Percentiles rank a stretch among this genome's conserved stretches.
Conservation (phyloP, 1,284 basidiomycete genomes). For the Leccinum laetum region DNA sequence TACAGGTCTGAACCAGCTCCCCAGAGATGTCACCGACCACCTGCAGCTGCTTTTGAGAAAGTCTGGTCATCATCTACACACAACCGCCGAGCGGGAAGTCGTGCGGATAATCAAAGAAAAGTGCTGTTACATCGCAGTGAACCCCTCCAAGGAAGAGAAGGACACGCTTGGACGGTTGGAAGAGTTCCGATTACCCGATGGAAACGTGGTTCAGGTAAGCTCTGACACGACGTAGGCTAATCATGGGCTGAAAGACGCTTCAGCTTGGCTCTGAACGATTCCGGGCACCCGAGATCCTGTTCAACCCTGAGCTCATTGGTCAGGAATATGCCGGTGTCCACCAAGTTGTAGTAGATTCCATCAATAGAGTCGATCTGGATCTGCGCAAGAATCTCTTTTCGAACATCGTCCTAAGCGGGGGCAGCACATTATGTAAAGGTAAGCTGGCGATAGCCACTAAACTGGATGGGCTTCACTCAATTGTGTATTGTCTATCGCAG, state of each 20-base stretch:
- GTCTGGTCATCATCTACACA: conserved; percentile 93
- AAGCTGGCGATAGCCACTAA: conserved; percentile 19
- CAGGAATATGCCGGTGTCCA: conserved; percentile 97
- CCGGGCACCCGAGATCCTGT: conserved; percentile 96
- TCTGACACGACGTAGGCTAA: not conserved
- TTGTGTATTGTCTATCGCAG: conserved; percentile 40
- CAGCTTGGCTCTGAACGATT: conserved; percentile 96
- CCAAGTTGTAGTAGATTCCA: conserved; percentile 91
- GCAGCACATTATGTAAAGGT: conserved; percentile 95
- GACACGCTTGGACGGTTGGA: conserved; percentile 78
- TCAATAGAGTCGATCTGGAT: conserved; percentile 86
- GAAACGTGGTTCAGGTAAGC: conserved; percentile 86
- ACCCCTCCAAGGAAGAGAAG: conserved; percentile 95
- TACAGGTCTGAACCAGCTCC: conserved; percentile 13
- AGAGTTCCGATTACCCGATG: conserved; percentile 95
- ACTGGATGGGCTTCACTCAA: conserved; percentile 6
- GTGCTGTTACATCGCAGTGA: conserved; percentile 92
- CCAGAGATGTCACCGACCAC: conserved; percentile 95
- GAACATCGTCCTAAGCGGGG: conserved; percentile 96
- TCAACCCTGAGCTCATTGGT: conserved; percentile 97
- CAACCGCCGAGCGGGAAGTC: conserved; percentile 96
- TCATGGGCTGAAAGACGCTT: conserved; percentile 8
- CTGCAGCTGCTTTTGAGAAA: conserved; percentile 94
- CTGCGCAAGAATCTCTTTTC: conserved; percentile 94
- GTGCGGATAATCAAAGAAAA: conserved; percentile 99